These are phyloP conservation scores for Paraconiothyrium sp. DNA, from an alignment of 2,329 filamentous ascomycete species.

Conservation along the genomic window DNA sequence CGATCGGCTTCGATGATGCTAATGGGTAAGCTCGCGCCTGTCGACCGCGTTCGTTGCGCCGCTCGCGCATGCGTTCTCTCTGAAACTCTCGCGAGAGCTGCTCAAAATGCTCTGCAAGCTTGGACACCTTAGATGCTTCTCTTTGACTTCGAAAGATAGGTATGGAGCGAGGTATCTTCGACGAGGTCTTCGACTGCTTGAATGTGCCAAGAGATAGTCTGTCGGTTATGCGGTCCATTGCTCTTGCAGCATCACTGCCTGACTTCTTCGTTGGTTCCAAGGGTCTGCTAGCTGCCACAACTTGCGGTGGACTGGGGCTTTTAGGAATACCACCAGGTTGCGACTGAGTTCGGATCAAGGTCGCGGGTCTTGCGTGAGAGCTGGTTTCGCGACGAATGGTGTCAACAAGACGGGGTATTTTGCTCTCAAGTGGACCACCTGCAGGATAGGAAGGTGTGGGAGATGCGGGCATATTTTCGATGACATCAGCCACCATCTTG, in stretches of 20 bases:
- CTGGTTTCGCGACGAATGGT: constrained; percentile 41
- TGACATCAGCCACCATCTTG: constrained; percentile 42
- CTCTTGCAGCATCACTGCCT: constrained; percentile 50
- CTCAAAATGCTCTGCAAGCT: constrained; percentile 94
- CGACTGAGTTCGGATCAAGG: constrained; percentile 47
- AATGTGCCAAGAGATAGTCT: constrained; percentile 72
- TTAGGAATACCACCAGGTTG: constrained; percentile 46
- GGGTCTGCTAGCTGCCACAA: constrained; percentile 26
- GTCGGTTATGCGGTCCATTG: constrained; percentile 76
- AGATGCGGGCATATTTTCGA: constrained; percentile 46
- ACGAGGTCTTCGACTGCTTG: constrained; percentile 69
- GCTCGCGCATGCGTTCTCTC: constrained; percentile 88
- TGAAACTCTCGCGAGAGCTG: constrained; percentile 96
- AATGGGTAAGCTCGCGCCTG: constrained; percentile 85
- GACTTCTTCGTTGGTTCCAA: constrained; percentile 35
- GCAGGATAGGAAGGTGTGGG: constrained; percentile 32
- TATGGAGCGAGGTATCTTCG: constrained; percentile 84
- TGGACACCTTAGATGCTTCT: constrained; percentile 82
- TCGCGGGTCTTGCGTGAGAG: constrained; percentile 33
- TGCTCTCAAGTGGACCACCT: constrained; percentile 41
- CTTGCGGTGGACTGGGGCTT: constrained; percentile 26
- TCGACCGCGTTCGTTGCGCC: constrained; percentile 79
- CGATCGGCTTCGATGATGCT: constrained; percentile 92
- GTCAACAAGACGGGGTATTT: constrained; percentile 51
- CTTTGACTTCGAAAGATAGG: constrained; percentile 64